Percentiles rank a stretch among this genome's conserved stretches.
phyloP scores from a whole-genome alignment of 1,139 yeast genomes.

The Lodderomyces elongisporus region DNA sequence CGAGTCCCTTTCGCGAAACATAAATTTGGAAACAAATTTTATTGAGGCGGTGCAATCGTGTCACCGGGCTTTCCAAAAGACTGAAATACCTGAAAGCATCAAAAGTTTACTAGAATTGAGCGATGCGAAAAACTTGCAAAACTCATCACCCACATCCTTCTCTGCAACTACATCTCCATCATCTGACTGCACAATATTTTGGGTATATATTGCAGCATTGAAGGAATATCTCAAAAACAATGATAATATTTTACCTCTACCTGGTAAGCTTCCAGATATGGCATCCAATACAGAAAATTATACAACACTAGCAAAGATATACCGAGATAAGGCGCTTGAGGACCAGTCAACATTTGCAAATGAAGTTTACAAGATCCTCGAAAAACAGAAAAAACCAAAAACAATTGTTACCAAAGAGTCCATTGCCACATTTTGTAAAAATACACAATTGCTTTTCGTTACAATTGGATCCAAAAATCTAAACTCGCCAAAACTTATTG shows the following conservation, averaged over 20 bases:
- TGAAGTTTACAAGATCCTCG: constrained; percentile 25
- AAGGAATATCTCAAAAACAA: constrained; percentile 39
- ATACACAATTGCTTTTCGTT: constrained; percentile 37
- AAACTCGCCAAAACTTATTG: constrained; percentile 13
- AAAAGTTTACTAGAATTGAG: constrained; percentile 26
- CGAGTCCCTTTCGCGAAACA: constrained; percentile 32
- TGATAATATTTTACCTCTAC: constrained; percentile 54
- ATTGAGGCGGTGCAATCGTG: constrained; percentile 60
- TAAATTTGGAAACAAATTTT: constrained; percentile 52
- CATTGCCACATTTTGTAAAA: constrained; percentile 55
- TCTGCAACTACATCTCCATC: constrained; percentile 15
- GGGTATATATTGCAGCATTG: constrained; percentile 60
- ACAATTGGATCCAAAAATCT: constrained; percentile 30
- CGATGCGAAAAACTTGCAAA: constrained; percentile 11
- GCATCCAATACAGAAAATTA: constrained; percentile 68
- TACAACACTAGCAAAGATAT: constrained; percentile 52
- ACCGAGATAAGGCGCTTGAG: constrained; percentile 47
- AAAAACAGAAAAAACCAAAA: constrained; percentile 17
- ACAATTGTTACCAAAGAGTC: constrained; percentile 31
- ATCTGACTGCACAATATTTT: constrained; percentile 36
- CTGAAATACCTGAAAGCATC: constrained; percentile 37
- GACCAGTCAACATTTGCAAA: constrained; percentile 44
- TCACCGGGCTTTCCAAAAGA: constrained; percentile 47
- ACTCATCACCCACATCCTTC: constrained; percentile 10
- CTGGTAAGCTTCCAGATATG: constrained; percentile 87